A percentile compares a stretch with the other conserved stretches of the same genome.
phyloP scores from a whole-genome alignment of 2,329 filamentous ascomycete genomes.

The Alternaria triticimaculans region DNA sequence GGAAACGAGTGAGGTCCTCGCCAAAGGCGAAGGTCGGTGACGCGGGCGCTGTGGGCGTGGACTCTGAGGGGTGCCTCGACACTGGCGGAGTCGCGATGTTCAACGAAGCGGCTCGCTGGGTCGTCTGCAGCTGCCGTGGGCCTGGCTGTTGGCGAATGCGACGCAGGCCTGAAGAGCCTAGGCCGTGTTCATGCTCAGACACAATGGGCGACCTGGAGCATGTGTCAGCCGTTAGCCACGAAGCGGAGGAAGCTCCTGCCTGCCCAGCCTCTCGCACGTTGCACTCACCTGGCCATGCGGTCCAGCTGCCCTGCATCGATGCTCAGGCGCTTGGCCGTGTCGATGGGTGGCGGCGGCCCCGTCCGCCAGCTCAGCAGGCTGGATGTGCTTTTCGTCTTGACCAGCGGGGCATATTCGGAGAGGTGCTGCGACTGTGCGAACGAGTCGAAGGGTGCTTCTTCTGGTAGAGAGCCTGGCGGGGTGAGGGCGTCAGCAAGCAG shows the following conservation, averaged over 20 bases:
- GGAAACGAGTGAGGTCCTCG: conserved; percentile 91
- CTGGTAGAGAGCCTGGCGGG: conserved; percentile 44
- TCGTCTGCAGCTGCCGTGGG: conserved; percentile 59
- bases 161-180: conserved; percentile 84
- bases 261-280: background rate
- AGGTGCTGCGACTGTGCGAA: conserved; percentile 27
- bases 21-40: conserved; percentile 74
- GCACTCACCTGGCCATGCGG: conserved; percentile 73
- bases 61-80: conserved; percentile 55
- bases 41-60: conserved; percentile 66
- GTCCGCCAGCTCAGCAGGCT: conserved; percentile 52
- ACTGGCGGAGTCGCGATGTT: conserved; percentile 66
- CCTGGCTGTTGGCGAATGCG: conserved; percentile 89
- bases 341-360: conserved; percentile 51
- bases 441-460: conserved; percentile 36
- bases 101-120: conserved; percentile 73
- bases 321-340: conserved; percentile 72
- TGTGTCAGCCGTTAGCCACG: conserved; percentile 18
- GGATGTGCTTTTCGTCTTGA: conserved; percentile 58
- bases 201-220: conserved; percentile 75
- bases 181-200: conserved; percentile 84
- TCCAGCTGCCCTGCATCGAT: conserved; percentile 76
- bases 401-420: conserved; percentile 46
- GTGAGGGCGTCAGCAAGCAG: conserved; percentile 33
- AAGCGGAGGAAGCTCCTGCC: conserved; percentile 5